Evolutionary conservation across 345 rosid species (phyloP).

Genomic region (Aquilaria malaccensis): DNA sequence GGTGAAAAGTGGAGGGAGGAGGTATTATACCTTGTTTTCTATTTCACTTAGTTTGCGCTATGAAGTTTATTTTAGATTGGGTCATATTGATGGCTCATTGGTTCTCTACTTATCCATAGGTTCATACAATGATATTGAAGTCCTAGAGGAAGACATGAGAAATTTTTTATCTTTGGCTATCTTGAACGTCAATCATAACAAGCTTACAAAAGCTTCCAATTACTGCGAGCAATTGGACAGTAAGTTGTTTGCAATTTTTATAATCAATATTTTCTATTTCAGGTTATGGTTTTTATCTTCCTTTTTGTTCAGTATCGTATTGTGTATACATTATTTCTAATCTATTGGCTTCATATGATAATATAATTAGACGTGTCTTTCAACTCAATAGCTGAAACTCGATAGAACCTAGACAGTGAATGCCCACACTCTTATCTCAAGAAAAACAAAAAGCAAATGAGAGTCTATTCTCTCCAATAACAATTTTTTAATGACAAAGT

Average conservation of each 20-base stretch:
- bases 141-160: conserved; percentile 66
- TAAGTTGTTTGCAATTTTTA: conserved; percentile 26
- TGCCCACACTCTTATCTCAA: too few relatives aligned
- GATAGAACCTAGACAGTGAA: too few relatives aligned
- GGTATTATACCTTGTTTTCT: conserved; percentile 30
- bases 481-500: too few relatives aligned
- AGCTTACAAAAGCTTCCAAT: conserved; percentile 59
- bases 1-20: conserved; percentile 91
- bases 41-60: not conserved
- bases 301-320: not conserved
- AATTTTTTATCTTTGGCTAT: conserved; percentile 58
- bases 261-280: too few relatives aligned
- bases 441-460: too few relatives aligned
- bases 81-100: not conserved
- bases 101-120: conserved; percentile 28
- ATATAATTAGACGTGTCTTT: conserved; percentile 80
- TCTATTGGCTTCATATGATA: conserved; percentile 64
- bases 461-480: too few relatives aligned
- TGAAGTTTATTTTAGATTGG: not conserved
- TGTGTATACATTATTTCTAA: not conserved
- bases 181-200: conserved; percentile 77
- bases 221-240: conserved; percentile 61
- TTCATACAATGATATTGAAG: conserved; percentile 64
- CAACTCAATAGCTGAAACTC: conserved; percentile 31
- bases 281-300: not conserved